These are phyloP conservation scores for Collybia sp. DNA, from an alignment of 768 basidiomycete genomes.

Conservation along the genomic window DNA sequence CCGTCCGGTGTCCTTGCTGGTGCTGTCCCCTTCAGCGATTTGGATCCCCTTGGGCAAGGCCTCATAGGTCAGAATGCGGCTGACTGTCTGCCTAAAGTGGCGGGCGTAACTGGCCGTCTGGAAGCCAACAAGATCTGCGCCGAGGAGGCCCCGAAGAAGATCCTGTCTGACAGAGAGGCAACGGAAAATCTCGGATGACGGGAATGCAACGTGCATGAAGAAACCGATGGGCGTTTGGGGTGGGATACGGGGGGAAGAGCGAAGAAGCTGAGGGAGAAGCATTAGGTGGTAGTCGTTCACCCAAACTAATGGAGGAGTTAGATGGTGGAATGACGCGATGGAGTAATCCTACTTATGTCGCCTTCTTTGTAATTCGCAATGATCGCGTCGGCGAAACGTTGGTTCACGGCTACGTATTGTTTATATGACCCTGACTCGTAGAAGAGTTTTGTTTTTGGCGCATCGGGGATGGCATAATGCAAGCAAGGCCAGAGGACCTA, in stretches of 20 bases:
- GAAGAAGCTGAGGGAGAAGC: constrained; percentile 84
- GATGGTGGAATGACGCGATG: not conserved
- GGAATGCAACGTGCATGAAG: constrained; percentile 97
- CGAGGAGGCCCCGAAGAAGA: constrained; percentile 85
- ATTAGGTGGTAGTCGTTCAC: constrained; percentile 97
- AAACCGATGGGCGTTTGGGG: constrained; percentile 73
- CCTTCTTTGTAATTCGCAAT: constrained; percentile 79
- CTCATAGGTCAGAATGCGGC: constrained; percentile 74
- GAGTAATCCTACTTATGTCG: constrained; percentile 60
- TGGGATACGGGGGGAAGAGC: constrained; percentile 53
- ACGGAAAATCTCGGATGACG: constrained; percentile 92
- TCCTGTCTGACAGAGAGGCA: constrained; percentile 78
- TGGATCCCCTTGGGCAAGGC: constrained; percentile 83
- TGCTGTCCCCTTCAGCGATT: constrained; percentile 33
- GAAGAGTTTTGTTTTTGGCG: constrained; percentile 78
- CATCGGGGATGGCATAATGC: constrained; percentile 84
- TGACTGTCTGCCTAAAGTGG: constrained; percentile 84
- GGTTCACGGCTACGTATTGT: constrained; percentile 87
- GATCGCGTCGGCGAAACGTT: constrained; percentile 84
- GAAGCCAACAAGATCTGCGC: constrained; percentile 90
- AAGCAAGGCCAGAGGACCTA: constrained; percentile 82
- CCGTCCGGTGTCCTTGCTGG: constrained; percentile 14
- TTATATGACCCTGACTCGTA: constrained; percentile 78
- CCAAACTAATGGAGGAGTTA: constrained; percentile 42
- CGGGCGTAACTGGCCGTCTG: constrained; percentile 81